phyloP scores from a whole-genome alignment of 192 early-diverging fungal genomes.

The Spinellus fusiger region DNA sequence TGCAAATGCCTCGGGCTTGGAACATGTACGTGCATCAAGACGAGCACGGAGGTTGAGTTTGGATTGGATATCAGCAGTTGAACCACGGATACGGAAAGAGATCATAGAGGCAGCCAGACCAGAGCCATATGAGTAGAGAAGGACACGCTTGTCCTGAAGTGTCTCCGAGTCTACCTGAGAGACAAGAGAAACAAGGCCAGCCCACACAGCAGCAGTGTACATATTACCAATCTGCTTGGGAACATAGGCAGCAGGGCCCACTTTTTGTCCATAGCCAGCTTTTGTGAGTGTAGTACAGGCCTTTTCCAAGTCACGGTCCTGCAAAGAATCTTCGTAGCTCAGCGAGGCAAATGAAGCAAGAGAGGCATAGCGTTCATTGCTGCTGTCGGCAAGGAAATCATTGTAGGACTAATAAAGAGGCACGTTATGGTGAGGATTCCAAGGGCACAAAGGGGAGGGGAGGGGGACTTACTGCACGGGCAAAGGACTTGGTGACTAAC shows the following conservation, averaged over 20 bases:
- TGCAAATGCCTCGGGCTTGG: conserved; percentile 73
- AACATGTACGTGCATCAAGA: conserved; percentile 66
- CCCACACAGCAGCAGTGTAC: conserved; percentile 48
- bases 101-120: conserved; percentile 94
- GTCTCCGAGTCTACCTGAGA: conserved; percentile 63
- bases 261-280: conserved; percentile 65
- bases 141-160: conserved; percentile 78
- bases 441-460: not conserved
- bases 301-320: conserved; percentile 88
- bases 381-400: conserved; percentile 80
- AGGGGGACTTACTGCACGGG: conserved; percentile 46
- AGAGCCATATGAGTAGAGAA: conserved; percentile 93
- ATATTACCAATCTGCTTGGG: conserved; percentile 90
- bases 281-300: conserved; percentile 82
- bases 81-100: conserved; percentile 74
- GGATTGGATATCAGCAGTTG: conserved; percentile 54
- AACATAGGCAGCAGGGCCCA: conserved; percentile 68
- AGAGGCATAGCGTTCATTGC: conserved; percentile 48
- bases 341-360: conserved; percentile 51
- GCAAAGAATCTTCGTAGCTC: conserved; percentile 67
- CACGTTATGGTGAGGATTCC: too few relatives aligned
- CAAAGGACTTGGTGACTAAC: conserved; percentile 93
- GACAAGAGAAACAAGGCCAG: conserved; percentile 72
- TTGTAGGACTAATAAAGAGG: conserved; percentile 66
- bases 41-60: conserved; percentile 64